These are phyloP conservation scores for Coprinellus aureogranulatus DNA, from an alignment of 768 basidiomycete genomes.

Conservation along the genomic window DNA sequence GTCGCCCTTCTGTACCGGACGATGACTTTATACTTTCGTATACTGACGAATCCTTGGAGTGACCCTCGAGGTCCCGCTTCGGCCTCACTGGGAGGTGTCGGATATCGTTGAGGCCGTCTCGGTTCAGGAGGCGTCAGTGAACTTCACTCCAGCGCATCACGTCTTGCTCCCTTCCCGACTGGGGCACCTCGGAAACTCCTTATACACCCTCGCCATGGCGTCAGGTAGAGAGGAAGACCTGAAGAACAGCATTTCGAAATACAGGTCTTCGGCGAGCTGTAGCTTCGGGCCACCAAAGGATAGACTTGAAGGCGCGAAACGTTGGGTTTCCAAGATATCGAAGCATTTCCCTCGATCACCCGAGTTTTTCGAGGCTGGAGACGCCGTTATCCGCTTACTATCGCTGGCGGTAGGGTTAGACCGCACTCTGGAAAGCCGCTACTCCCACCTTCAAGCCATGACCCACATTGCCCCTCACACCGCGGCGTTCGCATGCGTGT, in stretches of 20 bases:
- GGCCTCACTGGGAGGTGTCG: too few species aligned
- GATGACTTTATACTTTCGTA: too few species aligned
- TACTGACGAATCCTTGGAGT: too few species aligned
- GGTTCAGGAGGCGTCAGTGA: background rate
- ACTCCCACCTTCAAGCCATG: background rate
- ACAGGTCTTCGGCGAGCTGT: background rate
- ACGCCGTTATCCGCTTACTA: background rate
- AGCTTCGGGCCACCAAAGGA: background rate
- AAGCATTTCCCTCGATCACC: background rate
- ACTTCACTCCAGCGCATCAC: background rate
- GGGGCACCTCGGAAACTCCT: background rate
- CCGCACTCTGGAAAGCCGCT: background rate
- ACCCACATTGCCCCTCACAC: background rate
- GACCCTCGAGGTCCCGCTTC: too few species aligned
- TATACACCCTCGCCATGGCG: background rate
- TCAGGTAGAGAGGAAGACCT: background rate
- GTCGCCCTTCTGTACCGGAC: too few species aligned
- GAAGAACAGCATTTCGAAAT: background rate
- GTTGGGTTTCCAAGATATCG: background rate
- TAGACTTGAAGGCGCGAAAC: background rate
- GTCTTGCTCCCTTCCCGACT: background rate
- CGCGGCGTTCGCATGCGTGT: too few species aligned
- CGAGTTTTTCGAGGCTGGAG: background rate
- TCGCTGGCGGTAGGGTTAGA: background rate
- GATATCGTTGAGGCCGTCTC: background rate